These are phyloP conservation scores for Aegilops longissima DNA, from an alignment of 176 grass and related monocot genomes.

Conservation along the genomic window DNA sequence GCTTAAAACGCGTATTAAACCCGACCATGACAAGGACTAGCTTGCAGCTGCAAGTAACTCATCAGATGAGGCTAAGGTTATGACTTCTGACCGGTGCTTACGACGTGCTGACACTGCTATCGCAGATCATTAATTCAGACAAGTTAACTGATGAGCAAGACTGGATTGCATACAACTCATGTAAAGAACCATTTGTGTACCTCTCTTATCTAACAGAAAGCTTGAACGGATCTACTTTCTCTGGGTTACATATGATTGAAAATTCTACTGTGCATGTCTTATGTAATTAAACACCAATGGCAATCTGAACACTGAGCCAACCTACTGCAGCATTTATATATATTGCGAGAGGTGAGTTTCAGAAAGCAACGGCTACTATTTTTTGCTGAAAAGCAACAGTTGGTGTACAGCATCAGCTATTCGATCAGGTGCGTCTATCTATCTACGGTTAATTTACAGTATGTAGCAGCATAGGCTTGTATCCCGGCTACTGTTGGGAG, in stretches of 20 bases:
- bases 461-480: conserved; percentile 13
- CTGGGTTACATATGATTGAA: neutral
- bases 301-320: conserved; percentile 31
- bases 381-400: neutral
- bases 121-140: neutral
- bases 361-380: too few species aligned
- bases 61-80: neutral
- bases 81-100: conserved; percentile 33
- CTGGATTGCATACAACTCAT: neutral
- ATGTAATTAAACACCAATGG: conserved; percentile 9
- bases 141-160: neutral
- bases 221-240: neutral
- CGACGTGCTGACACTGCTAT: conserved; percentile 24
- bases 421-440: neutral
- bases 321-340: conserved; percentile 3
- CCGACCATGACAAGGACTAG: conserved; percentile 44
- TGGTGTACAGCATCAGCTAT: conserved; percentile 8
- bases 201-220: conserved; percentile 5
- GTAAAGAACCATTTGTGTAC: conserved; percentile 12
- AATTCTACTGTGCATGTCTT: neutral
- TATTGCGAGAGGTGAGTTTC: too few species aligned
- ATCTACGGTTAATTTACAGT: neutral
- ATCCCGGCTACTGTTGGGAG: conserved; percentile 7
- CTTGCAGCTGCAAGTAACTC: conserved; percentile 47
- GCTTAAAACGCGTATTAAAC: conserved; percentile 27